These are phyloP conservation scores for Rubus idaeus DNA, from an alignment of 306 rosid species.

Conservation along the genomic window DNA sequence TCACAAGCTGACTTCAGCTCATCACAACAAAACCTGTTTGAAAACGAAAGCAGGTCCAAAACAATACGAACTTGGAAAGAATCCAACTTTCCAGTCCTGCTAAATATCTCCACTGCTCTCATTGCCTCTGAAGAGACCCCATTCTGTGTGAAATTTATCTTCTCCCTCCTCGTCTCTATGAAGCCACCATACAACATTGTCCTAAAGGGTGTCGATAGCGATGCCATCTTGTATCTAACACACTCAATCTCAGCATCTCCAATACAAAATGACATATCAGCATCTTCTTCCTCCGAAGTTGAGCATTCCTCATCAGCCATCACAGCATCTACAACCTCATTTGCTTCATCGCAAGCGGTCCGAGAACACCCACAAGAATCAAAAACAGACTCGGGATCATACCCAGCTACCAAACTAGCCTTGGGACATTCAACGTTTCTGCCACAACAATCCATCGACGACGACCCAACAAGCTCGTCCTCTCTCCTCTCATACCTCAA, in stretches of 20 bases:
- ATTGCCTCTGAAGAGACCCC: constrained; percentile 63
- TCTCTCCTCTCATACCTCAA: constrained; percentile 74
- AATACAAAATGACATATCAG: constrained; percentile 65
- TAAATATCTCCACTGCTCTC: constrained; percentile 66
- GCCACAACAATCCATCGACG: constrained; percentile 66
- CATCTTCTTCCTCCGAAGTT: constrained; percentile 58
- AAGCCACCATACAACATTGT: constrained; percentile 83
- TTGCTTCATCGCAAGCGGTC: not conserved
- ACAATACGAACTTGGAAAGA: constrained; percentile 44
- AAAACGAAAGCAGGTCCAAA: constrained; percentile 64
- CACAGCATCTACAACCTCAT: constrained; percentile 6
- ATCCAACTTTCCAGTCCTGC: constrained; percentile 60
- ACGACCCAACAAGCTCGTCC: constrained; percentile 64
- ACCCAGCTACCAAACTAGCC: constrained; percentile 60
- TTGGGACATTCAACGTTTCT: constrained; percentile 71
- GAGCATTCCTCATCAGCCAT: constrained; percentile 46
- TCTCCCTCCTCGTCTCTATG: constrained; percentile 60
- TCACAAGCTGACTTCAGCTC: constrained; percentile 82
- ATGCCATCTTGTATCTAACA: constrained; percentile 54
- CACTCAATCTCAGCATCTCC: constrained; percentile 71
- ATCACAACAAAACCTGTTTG: constrained; percentile 76
- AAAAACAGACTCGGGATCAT: constrained; percentile 55
- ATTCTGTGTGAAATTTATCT: constrained; percentile 61
- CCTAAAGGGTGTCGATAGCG: constrained; percentile 61
- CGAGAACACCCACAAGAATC: constrained; percentile 54